Conservation (phyloP, 2,329 filamentous ascomycete species). For the Coniochaeta hoffmannii region DNA sequence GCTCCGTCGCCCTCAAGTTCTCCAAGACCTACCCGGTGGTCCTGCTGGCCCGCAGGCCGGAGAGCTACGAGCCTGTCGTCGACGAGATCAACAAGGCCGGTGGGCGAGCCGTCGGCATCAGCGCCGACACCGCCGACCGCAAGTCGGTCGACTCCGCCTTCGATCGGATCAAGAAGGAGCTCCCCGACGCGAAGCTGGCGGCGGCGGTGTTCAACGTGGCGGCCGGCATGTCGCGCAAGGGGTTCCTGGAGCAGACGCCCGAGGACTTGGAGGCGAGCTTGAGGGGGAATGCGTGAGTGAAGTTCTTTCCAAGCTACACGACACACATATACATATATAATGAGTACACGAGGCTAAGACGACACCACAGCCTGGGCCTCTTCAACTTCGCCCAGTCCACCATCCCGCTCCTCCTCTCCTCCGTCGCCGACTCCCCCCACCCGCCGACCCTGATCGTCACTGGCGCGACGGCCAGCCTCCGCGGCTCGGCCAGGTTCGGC, state of each 20-base stretch:
- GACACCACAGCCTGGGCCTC: slow-evolving; percentile 48
- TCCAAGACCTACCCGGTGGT: slow-evolving; percentile 63
- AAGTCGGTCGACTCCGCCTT: slow-evolving; percentile 50
- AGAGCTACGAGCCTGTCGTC: slow-evolving; percentile 59
- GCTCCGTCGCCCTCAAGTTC: slow-evolving; percentile 45
- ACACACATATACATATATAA: neutral
- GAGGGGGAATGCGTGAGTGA: slow-evolving; percentile 39
- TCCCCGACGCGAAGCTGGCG: slow-evolving; percentile 46
- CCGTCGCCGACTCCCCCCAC: slow-evolving; percentile 45
- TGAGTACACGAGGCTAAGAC: neutral
- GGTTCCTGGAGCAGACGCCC: slow-evolving; percentile 48
- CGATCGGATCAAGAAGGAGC: slow-evolving; percentile 51
- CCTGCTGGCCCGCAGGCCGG: slow-evolving; percentile 61
- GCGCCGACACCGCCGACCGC: slow-evolving; percentile 53
- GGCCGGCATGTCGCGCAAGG: slow-evolving; percentile 41
- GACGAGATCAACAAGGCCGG: slow-evolving; percentile 60
- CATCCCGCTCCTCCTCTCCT: slow-evolving; percentile 62
- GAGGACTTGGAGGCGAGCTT: slow-evolving; percentile 42
- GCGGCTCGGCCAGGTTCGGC: slow-evolving; percentile 61
- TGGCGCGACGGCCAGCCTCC: slow-evolving; percentile 74
- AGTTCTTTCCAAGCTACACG: neutral
- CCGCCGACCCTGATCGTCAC: slow-evolving; percentile 81
- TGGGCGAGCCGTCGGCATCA: slow-evolving; percentile 64
- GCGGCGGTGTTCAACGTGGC: slow-evolving; percentile 67
- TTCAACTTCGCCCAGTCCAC: slow-evolving; percentile 68